A percentile compares a stretch with the other conserved stretches of the same genome.
Evolutionary conservation across 208 protist species (phyloP).

Genomic region (Leptomonas seymouri): DNA sequence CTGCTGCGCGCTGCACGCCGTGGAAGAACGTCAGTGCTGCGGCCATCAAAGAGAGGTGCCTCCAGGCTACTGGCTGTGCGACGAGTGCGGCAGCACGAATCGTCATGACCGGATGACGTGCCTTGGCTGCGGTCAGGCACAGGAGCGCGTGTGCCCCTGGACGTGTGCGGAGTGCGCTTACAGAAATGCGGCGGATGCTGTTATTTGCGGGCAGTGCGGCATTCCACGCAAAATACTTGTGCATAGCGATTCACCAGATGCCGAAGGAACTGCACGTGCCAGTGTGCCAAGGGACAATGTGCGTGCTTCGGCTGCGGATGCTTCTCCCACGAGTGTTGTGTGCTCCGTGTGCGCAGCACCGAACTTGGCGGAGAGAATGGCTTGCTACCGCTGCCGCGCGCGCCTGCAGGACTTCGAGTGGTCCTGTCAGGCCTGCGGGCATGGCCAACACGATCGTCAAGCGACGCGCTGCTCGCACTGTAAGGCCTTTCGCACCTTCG

Average conservation of each 20-base stretch:
- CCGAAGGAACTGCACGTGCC: constrained; percentile 11
- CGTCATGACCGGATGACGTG: constrained; percentile 47
- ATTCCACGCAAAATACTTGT: constrained; percentile 14
- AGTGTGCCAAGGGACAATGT: constrained; percentile 19
- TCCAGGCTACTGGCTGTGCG: constrained; percentile 78
- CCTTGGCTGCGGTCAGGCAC: constrained; percentile 61
- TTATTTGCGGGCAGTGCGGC: constrained; percentile 54
- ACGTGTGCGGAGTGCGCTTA: constrained; percentile 47
- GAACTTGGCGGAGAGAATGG: constrained; percentile 43
- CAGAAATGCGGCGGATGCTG: constrained; percentile 37
- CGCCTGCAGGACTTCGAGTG: constrained; percentile 51
- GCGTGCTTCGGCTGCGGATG: background rate
- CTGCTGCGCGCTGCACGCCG: constrained; percentile 48
- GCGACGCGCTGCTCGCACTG: constrained; percentile 50
- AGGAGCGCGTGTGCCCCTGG: constrained; percentile 44
- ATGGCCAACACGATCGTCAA: constrained; percentile 29
- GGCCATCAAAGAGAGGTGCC: constrained; percentile 60
- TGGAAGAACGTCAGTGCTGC: constrained; percentile 54
- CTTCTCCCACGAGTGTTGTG: constrained; percentile 7
- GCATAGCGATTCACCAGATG: background rate
- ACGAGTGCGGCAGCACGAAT: constrained; percentile 75
- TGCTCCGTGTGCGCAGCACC: constrained; percentile 64
- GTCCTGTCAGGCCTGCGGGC: constrained; percentile 53
- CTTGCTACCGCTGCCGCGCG: constrained; percentile 76
- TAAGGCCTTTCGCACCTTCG: constrained; percentile 38